These are phyloP conservation scores for Diplocarpon rosae DNA, from an alignment of 2,329 filamentous ascomycete genomes.

Conservation along the genomic window DNA sequence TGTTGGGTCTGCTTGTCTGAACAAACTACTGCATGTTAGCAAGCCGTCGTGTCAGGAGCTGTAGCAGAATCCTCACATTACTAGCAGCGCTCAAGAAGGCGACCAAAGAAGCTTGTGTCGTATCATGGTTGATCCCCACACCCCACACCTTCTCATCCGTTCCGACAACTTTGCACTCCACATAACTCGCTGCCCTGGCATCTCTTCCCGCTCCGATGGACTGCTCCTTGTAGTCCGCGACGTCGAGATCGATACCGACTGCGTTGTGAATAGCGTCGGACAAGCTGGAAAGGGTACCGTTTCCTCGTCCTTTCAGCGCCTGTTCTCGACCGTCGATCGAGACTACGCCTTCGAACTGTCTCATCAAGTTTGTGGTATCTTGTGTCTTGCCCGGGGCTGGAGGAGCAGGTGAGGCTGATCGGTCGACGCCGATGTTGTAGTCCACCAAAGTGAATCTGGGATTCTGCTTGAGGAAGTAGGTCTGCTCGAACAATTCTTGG, in stretches of 20 bases:
- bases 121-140: slow-evolving; percentile 84
- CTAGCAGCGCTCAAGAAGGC: slow-evolving; percentile 77
- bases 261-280: slow-evolving; percentile 62
- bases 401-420: slow-evolving; percentile 63
- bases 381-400: slow-evolving; percentile 57
- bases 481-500: slow-evolving; percentile 73
- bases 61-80: slow-evolving; percentile 52
- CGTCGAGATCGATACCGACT: slow-evolving; percentile 78
- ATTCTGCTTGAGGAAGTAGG: slow-evolving; percentile 76
- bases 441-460: slow-evolving; percentile 80
- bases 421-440: slow-evolving; percentile 82
- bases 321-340: slow-evolving; percentile 73
- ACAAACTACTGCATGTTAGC: slow-evolving; percentile 48
- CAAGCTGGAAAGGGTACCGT: slow-evolving; percentile 82
- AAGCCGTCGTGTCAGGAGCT: background rate
- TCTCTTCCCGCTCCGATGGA: slow-evolving; percentile 71
- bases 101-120: slow-evolving; percentile 79
- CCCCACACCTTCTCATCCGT: slow-evolving; percentile 73
- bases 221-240: slow-evolving; percentile 93
- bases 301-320: slow-evolving; percentile 68
- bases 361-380: slow-evolving; percentile 66
- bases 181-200: slow-evolving; percentile 91
- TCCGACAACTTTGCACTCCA: slow-evolving; percentile 67
- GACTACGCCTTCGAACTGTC: slow-evolving; percentile 77
- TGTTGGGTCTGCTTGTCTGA: slow-evolving; percentile 50